phyloP scores from a whole-genome alignment of 2,329 filamentous ascomycete genomes.

The Thelonectria blattea region DNA sequence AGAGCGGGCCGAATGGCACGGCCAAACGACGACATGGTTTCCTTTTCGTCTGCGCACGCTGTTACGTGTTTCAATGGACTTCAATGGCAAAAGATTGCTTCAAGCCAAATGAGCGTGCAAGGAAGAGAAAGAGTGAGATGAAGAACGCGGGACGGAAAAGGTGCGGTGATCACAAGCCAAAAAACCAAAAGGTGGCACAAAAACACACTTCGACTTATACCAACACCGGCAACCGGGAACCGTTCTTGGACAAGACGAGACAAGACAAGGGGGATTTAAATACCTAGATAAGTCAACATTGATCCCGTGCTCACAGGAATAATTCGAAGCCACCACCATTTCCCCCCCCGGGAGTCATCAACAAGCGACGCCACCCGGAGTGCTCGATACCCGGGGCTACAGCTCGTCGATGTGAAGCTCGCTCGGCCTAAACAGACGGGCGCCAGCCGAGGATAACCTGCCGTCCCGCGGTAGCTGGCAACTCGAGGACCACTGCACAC shows the following conservation, averaged over 20 bases:
- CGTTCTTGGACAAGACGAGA: not conserved
- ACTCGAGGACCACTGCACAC: not conserved
- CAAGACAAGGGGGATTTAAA: too few relatives aligned
- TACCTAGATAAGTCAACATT: too few relatives aligned
- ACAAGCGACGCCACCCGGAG: not conserved
- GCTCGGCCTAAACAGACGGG: slow-evolving; percentile 16
- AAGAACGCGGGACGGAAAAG: not conserved
- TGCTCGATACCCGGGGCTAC: slow-evolving; percentile 9
- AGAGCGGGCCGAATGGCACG: slow-evolving; percentile 59
- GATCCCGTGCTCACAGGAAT: not conserved
- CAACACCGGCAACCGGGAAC: not conserved
- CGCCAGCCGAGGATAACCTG: slow-evolving; percentile 27
- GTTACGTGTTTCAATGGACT: not conserved
- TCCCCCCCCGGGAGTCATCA: not conserved
- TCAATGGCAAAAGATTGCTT: not conserved
- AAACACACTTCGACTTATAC: slow-evolving; percentile 1
- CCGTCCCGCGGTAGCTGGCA: slow-evolving; percentile 16
- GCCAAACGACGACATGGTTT: slow-evolving; percentile 51
- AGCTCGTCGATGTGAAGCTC: slow-evolving; percentile 6
- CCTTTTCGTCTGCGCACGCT: not conserved
- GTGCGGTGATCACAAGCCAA: slow-evolving; percentile 8
- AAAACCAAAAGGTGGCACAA: not conserved
- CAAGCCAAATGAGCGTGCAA: not conserved
- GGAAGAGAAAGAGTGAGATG: not conserved
- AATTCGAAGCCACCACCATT: not conserved